Evolutionary conservation across 2,329 filamentous ascomycete species (phyloP).

Genomic region (Calonectria pseudoreteaudii): DNA sequence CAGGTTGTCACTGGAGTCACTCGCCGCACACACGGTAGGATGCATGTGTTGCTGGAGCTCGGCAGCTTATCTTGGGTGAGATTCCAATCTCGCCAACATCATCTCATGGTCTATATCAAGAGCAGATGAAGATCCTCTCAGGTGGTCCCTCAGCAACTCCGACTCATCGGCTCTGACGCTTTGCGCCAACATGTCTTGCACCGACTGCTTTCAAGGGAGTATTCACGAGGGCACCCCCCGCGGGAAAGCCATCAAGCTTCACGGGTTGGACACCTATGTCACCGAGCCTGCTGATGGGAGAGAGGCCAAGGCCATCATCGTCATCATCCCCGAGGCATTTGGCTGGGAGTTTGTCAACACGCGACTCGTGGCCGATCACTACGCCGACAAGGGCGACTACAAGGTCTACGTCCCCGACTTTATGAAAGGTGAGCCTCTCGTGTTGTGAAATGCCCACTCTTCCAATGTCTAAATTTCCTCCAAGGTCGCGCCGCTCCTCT

Average conservation of each 20-base stretch:
- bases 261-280: conserved; percentile 63
- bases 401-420: conserved; percentile 68
- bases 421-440: conserved; percentile 52
- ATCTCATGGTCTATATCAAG: neutral
- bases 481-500: conserved; percentile 47
- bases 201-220: conserved; percentile 60
- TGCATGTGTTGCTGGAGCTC: neutral
- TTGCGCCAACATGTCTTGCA: conserved; percentile 47
- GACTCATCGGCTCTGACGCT: no score
- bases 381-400: conserved; percentile 62
- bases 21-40: neutral
- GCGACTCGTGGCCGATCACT: conserved; percentile 64
- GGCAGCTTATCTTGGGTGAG: neutral
- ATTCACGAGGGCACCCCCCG: conserved; percentile 58
- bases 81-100: neutral
- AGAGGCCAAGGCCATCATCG: conserved; percentile 58
- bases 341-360: conserved; percentile 67
- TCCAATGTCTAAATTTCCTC: neutral
- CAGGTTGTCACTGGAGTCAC: neutral
- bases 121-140: neutral
- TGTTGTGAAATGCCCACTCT: no score
- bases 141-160: neutral
- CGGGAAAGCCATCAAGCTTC: conserved; percentile 58
- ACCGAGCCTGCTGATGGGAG: conserved; percentile 48
- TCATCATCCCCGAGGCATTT: conserved; percentile 67